Conservation (phyloP, 352 stramenopile species). For the Pythium scleroteichum region DNA sequence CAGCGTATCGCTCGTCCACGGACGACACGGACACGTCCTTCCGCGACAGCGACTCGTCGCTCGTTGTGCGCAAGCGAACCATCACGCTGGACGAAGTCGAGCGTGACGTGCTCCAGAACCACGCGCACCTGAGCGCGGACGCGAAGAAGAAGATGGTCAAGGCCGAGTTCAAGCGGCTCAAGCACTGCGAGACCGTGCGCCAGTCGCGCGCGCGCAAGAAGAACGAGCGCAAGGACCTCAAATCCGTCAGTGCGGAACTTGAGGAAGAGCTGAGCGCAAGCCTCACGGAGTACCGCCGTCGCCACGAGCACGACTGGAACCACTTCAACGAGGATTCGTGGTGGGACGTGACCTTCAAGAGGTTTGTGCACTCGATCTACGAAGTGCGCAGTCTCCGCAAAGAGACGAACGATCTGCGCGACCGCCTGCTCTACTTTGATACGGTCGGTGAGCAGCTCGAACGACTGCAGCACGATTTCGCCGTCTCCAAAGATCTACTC, state of each 20-base stretch:
- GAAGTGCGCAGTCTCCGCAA: slow-evolving; percentile 55
- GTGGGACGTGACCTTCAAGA: slow-evolving; percentile 58
- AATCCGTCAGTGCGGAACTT: slow-evolving; percentile 57
- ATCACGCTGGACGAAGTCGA: slow-evolving; percentile 69
- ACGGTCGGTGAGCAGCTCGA: slow-evolving; percentile 74
- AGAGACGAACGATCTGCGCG: slow-evolving; percentile 48
- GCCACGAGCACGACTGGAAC: slow-evolving; percentile 45
- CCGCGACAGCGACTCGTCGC: slow-evolving; percentile 4
- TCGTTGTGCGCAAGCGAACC: slow-evolving; percentile 30
- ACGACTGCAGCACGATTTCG: slow-evolving; percentile 62
- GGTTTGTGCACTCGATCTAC: slow-evolving; percentile 75
- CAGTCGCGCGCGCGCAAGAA: slow-evolving; percentile 83
- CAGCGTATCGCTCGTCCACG: slow-evolving; percentile 4
- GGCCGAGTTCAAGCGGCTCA: slow-evolving; percentile 71
- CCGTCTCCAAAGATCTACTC: slow-evolving; percentile 42
- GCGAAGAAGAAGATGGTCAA: slow-evolving; percentile 55
- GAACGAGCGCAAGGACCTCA: slow-evolving; percentile 55
- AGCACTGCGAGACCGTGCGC: slow-evolving; percentile 78
- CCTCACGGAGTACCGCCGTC: slow-evolving; percentile 38
- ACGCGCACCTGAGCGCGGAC: slow-evolving; percentile 43
- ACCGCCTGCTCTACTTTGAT: slow-evolving; percentile 57
- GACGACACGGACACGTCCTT: slow-evolving; percentile 3
- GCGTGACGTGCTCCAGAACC: slow-evolving; percentile 45
- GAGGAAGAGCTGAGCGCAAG: slow-evolving; percentile 44
- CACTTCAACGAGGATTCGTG: slow-evolving; percentile 50